A percentile compares a stretch with the other conserved stretches of the same genome.
Conservation (phyloP, 768 basidiomycete genomes). For the Neoboletus magnificus region DNA sequence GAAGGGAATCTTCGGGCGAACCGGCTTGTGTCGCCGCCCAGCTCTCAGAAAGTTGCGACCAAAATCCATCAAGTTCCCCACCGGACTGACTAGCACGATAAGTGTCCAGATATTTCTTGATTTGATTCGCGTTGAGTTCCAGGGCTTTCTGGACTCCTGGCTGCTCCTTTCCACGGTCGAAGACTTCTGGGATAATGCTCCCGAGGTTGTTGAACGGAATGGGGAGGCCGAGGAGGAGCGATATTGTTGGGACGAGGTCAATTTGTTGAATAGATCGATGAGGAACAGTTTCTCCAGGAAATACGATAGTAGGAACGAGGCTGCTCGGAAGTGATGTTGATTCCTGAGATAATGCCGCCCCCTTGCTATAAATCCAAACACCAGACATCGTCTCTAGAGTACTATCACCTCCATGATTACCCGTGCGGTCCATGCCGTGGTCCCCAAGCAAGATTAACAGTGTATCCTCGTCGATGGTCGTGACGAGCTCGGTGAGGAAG, state of each 20-base stretch:
- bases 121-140: constrained; percentile 67
- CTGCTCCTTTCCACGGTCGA: constrained; percentile 47
- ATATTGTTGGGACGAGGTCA: constrained; percentile 85
- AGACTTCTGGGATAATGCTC: constrained; percentile 86
- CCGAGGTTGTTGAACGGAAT: constrained; percentile 97
- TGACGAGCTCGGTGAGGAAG: constrained; percentile 71
- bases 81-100: constrained; percentile 74
- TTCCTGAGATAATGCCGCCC: constrained; percentile 42
- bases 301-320: constrained; percentile 53
- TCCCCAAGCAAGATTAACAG: constrained; percentile 90
- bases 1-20: constrained; percentile 21
- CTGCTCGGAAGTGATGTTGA: constrained; percentile 40
- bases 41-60: constrained; percentile 46
- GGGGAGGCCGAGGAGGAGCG: constrained; percentile 86
- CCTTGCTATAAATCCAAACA: constrained; percentile 92
- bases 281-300: constrained; percentile 52
- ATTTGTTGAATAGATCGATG: constrained; percentile 85
- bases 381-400: constrained; percentile 79
- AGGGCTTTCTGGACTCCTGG: constrained; percentile 56
- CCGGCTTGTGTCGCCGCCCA: constrained; percentile 39
- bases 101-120: constrained; percentile 69
- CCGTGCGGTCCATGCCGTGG: constrained; percentile 94
- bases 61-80: constrained; percentile 66
- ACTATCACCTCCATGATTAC: constrained; percentile 95
- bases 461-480: constrained; percentile 78